Percentiles rank a stretch among this genome's conserved stretches.
These are phyloP conservation scores for Hapsidospora chrysogenum DNA, from an alignment of 495 filamentous ascomycete genomes.

Conservation along the genomic window DNA sequence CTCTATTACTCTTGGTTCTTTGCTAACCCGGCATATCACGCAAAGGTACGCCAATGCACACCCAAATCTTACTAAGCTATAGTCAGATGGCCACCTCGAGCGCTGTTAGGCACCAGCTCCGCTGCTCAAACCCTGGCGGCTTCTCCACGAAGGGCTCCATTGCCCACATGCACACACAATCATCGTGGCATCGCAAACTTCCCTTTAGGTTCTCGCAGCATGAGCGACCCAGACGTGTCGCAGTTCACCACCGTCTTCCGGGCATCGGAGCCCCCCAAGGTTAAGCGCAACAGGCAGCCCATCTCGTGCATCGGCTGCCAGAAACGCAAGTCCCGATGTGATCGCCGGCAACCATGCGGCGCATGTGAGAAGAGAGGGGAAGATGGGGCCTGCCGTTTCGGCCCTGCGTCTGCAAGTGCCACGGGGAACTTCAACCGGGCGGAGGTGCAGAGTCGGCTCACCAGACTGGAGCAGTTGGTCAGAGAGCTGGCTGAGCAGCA, in stretches of 20 bases:
- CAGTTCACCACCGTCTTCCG: slow-evolving; percentile 6
- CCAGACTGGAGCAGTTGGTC: slow-evolving; percentile 32
- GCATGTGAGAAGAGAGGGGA: slow-evolving; percentile 18
- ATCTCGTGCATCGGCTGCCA: slow-evolving; percentile 5
- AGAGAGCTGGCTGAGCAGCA: slow-evolving; percentile 19
- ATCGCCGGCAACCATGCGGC: slow-evolving; percentile 5
- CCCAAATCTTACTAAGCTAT: too few relatives aligned
- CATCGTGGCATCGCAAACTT: too few relatives aligned
- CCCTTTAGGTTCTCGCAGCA: too few relatives aligned
- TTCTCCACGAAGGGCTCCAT: too few relatives aligned
- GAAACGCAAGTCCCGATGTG: slow-evolving; percentile 4
- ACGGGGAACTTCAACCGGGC: slow-evolving; percentile 7
- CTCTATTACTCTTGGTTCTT: too few relatives aligned
- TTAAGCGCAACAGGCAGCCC: slow-evolving; percentile 2
- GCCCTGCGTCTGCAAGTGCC: slow-evolving; percentile 16
- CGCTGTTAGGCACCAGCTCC: too few relatives aligned
- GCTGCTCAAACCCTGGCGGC: too few relatives aligned
- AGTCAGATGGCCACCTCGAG: too few relatives aligned
- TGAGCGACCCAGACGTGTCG: slow-evolving; percentile 1
- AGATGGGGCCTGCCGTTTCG: slow-evolving; percentile 23
- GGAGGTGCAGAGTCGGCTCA: slow-evolving; percentile 25
- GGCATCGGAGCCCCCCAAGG: not conserved
- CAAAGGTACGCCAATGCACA: too few relatives aligned
- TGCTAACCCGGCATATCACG: too few relatives aligned
- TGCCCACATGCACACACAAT: too few relatives aligned